Conservation (phyloP, 805 yeast genomes). For the Brettanomyces naardenensis region DNA sequence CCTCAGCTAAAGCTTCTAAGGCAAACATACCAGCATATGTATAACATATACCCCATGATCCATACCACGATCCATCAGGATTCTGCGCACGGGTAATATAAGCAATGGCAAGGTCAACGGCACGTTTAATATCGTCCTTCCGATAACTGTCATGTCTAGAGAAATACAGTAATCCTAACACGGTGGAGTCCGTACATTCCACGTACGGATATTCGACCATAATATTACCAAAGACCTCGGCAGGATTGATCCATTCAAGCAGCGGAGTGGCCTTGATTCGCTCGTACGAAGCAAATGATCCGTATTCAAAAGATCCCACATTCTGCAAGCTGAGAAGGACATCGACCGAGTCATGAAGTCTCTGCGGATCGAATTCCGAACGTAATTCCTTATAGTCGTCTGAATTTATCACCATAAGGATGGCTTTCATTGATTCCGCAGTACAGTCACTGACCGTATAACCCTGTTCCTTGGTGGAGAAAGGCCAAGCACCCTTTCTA, state of each 20-base stretch:
- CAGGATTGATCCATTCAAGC: constrained; percentile 81
- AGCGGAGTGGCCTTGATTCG: constrained; percentile 70
- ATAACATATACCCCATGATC: constrained; percentile 96
- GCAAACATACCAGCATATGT: constrained; percentile 99
- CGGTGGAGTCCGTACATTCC: constrained; percentile 95
- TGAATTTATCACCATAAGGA: constrained; percentile 78
- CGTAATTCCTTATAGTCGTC: constrained; percentile 37
- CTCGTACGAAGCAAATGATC: constrained; percentile 92
- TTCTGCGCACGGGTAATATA: constrained; percentile 66
- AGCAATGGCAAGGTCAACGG: constrained; percentile 66
- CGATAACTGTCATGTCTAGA: constrained; percentile 58
- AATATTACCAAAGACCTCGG: constrained; percentile 95
- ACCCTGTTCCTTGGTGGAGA: constrained; percentile 92
- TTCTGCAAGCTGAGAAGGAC: constrained; percentile 73
- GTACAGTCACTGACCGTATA: constrained; percentile 96
- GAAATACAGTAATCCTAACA: constrained; percentile 80
- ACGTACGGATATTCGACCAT: constrained; percentile 99
- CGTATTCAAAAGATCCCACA: constrained; percentile 67
- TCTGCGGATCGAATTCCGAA: constrained; percentile 36
- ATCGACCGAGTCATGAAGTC: constrained; percentile 65
- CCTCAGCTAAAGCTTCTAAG: constrained; percentile 76
- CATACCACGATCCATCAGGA: constrained; percentile 93
- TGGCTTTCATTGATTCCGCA: constrained; percentile 90
- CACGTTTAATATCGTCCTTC: constrained; percentile 51
- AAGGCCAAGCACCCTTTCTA: constrained; percentile 91